These are phyloP conservation scores for Phaeosphaeriaceae sp. DNA, from an alignment of 2,329 filamentous ascomycete species.

Conservation along the genomic window DNA sequence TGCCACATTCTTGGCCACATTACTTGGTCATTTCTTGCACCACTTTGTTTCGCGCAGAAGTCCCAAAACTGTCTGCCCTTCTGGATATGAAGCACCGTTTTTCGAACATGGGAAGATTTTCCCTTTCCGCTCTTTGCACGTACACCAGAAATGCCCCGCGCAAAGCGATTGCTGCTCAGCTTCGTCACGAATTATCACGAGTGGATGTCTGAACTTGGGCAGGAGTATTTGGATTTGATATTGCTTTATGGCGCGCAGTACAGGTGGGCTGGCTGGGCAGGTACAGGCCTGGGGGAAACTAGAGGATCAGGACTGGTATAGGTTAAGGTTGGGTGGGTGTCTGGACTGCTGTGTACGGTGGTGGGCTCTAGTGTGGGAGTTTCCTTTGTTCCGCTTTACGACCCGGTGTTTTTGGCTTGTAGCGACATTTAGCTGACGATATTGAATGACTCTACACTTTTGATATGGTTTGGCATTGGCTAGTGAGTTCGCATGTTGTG, in stretches of 20 bases:
- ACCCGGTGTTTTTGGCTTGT: constrained; percentile 28
- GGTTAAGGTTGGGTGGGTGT: background rate
- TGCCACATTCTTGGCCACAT: background rate
- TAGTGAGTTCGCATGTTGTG: background rate
- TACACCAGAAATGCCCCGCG: background rate
- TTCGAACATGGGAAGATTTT: background rate
- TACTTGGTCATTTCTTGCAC: constrained; percentile 7
- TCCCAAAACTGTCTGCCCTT: constrained; percentile 10
- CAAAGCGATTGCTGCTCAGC: constrained; percentile 4
- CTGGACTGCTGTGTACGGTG: background rate
- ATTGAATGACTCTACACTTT: constrained; percentile 31
- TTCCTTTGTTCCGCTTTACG: constrained; percentile 28
- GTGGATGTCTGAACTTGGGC: constrained; percentile 16
- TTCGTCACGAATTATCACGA: constrained; percentile 4
- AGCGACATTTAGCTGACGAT: constrained; percentile 39
- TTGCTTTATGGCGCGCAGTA: constrained; percentile 1
- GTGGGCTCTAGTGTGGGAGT: constrained; percentile 4
- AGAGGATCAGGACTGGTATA: constrained; percentile 9
- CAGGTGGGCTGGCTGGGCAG: constrained; percentile 4
- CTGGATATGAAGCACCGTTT: constrained; percentile 20
- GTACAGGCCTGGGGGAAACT: constrained; percentile 8
- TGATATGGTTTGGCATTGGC: background rate
- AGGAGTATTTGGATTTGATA: constrained; percentile 19
- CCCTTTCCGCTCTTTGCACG: constrained; percentile 15
- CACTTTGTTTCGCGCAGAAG: background rate